Evolutionary conservation across 2,329 filamentous ascomycete genomes (phyloP).

Genomic region (Aspergillus transmontanensis): DNA sequence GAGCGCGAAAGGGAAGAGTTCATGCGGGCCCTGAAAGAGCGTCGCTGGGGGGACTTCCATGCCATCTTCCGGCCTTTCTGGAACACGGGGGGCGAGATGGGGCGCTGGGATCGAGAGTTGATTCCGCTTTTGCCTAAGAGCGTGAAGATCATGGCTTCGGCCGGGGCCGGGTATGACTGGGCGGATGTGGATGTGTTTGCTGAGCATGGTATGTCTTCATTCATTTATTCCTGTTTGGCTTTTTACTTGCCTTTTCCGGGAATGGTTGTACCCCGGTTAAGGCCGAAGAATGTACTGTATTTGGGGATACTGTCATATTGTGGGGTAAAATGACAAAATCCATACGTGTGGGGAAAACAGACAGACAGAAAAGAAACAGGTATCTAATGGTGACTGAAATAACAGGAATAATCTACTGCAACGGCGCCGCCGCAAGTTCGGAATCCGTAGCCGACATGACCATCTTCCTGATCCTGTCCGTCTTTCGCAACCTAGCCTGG

Average conservation of each 20-base stretch:
- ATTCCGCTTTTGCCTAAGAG: conserved; percentile 57
- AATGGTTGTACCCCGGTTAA: not conserved
- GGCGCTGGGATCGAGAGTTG: conserved; percentile 62
- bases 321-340: not conserved
- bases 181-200: conserved; percentile 63
- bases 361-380: conserved; percentile 5
- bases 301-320: not conserved
- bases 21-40: conserved; percentile 44
- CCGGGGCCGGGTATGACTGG: conserved; percentile 67
- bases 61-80: conserved; percentile 64
- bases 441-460: conserved; percentile 75
- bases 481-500: conserved; percentile 70
- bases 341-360: conserved; percentile 3
- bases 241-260: not conserved
- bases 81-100: conserved; percentile 68
- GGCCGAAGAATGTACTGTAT: not conserved
- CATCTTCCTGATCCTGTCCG: conserved; percentile 68
- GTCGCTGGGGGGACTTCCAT: conserved; percentile 42
- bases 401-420: conserved; percentile 60
- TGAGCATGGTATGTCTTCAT: conserved; percentile 53
- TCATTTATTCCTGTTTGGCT: not conserved
- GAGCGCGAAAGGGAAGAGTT: conserved; percentile 41
- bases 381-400: no score
- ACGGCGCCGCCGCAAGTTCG: conserved; percentile 68
- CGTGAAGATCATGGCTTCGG: conserved; percentile 60